Base-by-base conservation (phyloP, 345 rosid genomes). In the Lumnitzera littorea region DNA sequence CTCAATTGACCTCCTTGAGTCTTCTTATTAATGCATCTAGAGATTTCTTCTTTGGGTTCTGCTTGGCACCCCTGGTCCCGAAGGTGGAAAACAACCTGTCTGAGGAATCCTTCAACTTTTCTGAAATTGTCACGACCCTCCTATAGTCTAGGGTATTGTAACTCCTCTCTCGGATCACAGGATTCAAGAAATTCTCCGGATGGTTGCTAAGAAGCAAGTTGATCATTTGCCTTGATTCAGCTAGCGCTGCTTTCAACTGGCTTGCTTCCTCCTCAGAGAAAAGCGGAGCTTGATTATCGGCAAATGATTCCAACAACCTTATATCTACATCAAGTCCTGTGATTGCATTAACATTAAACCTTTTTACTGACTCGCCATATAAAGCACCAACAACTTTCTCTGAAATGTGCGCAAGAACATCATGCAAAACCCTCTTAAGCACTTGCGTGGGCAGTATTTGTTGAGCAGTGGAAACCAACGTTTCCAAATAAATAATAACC, bases 391-490 rank as follows among this genome's bases (percentile, higher is more conserved):
- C 84, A 56, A 94, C 81, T 69, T 70, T 75, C 76, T 84, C 97
- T 20, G 97, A 94, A 48, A 94, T 90, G 79, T 94, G 90, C 43
- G 80, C 64, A 53, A 94, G 91, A 62, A 94, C 96, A 62, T 87
- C 95, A 47, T 78, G 84, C 52, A 94, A 50, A 60, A 86, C 97
- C 72, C 96, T 77, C 79, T 75, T 87, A 24, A 94, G 89, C 66
- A 90, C 99, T 16, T 65, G 70, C 48, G 77, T 71, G 0, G 99
- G 97, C 79, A 94, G 72, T 59, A 94, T 90, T 82, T 88, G 97
- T 73, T 94, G 99, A 29, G 99, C 99, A 4, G 96, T 90, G 48
- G 99, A 86, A 72, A 94, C 97, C 62, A 90, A 69, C 55, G 95
- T 94, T 67, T 84, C 97, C 71, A 94, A 68, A 82, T 88, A 94